Percentiles rank a stretch among this genome's conserved stretches.
Conservation (phyloP, 75 land plant genomes). For the Larix kaempferi region DNA sequence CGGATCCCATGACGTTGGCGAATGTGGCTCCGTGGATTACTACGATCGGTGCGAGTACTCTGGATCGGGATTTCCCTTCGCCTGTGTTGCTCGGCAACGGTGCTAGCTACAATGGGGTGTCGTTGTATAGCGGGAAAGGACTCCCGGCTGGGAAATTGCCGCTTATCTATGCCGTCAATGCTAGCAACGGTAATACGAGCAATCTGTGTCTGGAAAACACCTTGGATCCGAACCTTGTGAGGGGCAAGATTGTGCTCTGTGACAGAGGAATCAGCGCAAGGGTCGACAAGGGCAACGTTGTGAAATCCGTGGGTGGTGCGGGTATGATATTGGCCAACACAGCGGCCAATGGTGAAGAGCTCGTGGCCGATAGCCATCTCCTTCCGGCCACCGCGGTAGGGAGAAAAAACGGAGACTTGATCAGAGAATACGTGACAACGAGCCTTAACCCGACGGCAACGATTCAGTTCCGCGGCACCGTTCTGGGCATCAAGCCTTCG, state of each 20-base stretch:
- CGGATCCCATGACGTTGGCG: slow-evolving; percentile 39
- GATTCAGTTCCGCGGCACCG: slow-evolving; percentile 48
- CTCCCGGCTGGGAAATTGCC: slow-evolving; percentile 27
- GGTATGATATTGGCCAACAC: slow-evolving; percentile 90
- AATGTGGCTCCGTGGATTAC: slow-evolving; percentile 86
- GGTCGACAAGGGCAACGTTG: slow-evolving; percentile 70
- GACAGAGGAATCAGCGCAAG: slow-evolving; percentile 64
- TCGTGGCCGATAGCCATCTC: slow-evolving; percentile 66
- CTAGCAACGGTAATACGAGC: slow-evolving; percentile 36
- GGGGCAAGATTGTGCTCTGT: slow-evolving; percentile 78
- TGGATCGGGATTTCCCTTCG: slow-evolving; percentile 81
- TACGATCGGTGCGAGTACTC: slow-evolving; percentile 69
- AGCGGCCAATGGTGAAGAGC: slow-evolving; percentile 57
- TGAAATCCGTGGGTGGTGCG: slow-evolving; percentile 64
- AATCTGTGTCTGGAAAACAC: slow-evolving; percentile 59
- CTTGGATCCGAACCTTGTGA: slow-evolving; percentile 40
- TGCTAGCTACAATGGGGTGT: slow-evolving; percentile 42
- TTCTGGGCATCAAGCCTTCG: slow-evolving; percentile 69
- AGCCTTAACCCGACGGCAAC: slow-evolving; percentile 44
- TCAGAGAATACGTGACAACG: slow-evolving; percentile 42
- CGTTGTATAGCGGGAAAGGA: slow-evolving; percentile 61
- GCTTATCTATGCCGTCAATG: slow-evolving; percentile 51
- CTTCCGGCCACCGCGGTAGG: slow-evolving; percentile 72
- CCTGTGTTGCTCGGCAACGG: slow-evolving; percentile 64
- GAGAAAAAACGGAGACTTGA: slow-evolving; percentile 29